Evolutionary conservation across 73 alveolate species (phyloP), one percentile per base, ranked within the genome.

Genomic region (Tetrahymena borealis): DNA sequence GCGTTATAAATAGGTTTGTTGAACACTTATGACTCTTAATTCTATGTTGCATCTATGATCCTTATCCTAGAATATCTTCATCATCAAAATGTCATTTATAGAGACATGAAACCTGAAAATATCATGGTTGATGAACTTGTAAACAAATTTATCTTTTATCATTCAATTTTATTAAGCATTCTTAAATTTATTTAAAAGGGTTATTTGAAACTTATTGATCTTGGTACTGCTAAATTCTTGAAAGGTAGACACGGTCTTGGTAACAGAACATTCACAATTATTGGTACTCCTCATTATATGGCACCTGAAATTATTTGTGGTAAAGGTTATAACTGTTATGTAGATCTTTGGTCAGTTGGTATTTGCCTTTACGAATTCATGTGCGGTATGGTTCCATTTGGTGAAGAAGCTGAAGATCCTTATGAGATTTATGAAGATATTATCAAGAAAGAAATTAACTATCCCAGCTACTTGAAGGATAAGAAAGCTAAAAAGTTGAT

Each of bases 331-430:
- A 93, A 94, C 43, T 95, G 95, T 40, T 85, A 39, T n/a, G 98
- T 96, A 10, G 98, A 96, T 94, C 95, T 91, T 79, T 96, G 98
- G 98, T 94, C 97, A 90, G 90, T 94, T 90, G 98, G 98, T 35
- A 92, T 96, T 7, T 94, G 96, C 90, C 93, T 95, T 78, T 96
- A 96, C 78, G 96, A 96, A 78, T 90, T 96, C 39, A 95, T 95
- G 95, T 96, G 95, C 93, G 98, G 98, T 39, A 95, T 95, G 96
- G 95, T 96, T 0, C 98, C 98, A 8, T 96, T 96, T 96, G 98
- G 97, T 78, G 96, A 96, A 90, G 98, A 96, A 78, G 94, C 97
- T 13, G 96, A 91, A 90, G 97, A 95, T 32, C 97, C 97, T 9
- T 91, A 94, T 91, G 97, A 95, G 60, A 93, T 95, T 78, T 95